A percentile compares a stretch with the other conserved stretches of the same genome.
These are phyloP conservation scores for Primulina tabacum DNA, from an alignment of 257 asterid species.

Conservation along the genomic window DNA sequence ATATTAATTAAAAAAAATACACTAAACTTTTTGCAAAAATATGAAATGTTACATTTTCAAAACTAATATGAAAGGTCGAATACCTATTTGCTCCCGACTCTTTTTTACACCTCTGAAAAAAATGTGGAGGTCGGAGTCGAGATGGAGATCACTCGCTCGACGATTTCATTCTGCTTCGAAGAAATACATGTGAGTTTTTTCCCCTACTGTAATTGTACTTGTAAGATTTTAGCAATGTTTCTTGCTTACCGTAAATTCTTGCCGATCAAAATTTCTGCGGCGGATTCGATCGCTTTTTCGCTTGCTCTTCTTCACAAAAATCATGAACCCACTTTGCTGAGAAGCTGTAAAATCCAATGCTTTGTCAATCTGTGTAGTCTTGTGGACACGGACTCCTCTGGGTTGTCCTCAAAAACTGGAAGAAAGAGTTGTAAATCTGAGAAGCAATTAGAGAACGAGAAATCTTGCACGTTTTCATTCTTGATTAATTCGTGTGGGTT, in stretches of 20 bases:
- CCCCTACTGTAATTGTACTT: not conserved
- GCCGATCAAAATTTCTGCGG: not conserved
- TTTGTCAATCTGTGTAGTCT: not conserved
- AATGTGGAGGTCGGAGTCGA: too few species aligned
- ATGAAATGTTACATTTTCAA: too few species aligned
- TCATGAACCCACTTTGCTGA: not conserved
- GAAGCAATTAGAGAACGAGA: not conserved
- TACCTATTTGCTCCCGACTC: too few species aligned
- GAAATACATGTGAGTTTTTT: not conserved
- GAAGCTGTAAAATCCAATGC: not conserved
- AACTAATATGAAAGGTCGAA: too few species aligned
- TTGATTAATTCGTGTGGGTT: slow-evolving; percentile 28
- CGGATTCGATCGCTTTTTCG: not conserved
- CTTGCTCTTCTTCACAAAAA: not conserved
- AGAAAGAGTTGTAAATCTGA: not conserved
- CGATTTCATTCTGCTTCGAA: too few species aligned
- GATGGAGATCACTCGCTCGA: too few species aligned
- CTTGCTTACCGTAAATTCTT: not conserved
- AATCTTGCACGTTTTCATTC: slow-evolving; percentile 19
- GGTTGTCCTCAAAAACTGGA: not conserved
- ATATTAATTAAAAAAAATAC: too few species aligned
- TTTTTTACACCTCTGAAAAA: too few species aligned
- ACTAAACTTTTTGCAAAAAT: too few species aligned
- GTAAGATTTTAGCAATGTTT: not conserved
- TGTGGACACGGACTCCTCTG: not conserved